phyloP scores from a whole-genome alignment of 106 monocot genomes.

The Vanilla planifolia region DNA sequence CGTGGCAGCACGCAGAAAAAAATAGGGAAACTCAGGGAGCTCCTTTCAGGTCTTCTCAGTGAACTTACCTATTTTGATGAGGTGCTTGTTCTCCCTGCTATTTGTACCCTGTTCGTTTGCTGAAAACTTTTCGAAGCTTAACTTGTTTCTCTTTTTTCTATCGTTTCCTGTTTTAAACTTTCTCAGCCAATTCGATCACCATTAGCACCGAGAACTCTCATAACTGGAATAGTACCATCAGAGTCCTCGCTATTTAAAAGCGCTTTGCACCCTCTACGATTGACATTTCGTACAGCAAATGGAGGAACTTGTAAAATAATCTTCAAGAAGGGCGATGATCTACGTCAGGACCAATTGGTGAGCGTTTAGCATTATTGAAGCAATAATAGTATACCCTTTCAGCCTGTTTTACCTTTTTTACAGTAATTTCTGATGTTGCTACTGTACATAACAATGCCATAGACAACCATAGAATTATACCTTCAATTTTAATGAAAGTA shows the following conservation, averaged over 20 bases:
- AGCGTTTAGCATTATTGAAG: neutral
- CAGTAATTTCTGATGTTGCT: too few species aligned
- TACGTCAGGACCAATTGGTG: constrained; percentile 98
- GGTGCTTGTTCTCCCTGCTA: constrained; percentile 30
- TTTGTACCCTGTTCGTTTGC: neutral
- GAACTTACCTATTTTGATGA: constrained; percentile 97
- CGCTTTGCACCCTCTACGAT: constrained; percentile 72
- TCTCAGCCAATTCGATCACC: constrained; percentile 93
- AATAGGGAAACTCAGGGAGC: constrained; percentile 87
- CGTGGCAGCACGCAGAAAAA: constrained; percentile 94
- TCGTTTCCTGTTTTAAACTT: neutral
- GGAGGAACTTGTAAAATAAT: constrained; percentile 86
- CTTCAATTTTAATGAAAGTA: too few species aligned
- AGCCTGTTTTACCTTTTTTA: too few species aligned
- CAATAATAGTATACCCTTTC: too few species aligned
- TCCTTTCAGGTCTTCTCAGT: constrained; percentile 83
- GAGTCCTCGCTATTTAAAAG: constrained; percentile 99
- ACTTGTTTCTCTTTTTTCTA: neutral
- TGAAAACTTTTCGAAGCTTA: neutral
- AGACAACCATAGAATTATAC: too few species aligned
- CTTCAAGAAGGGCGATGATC: constrained; percentile 97
- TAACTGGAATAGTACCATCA: constrained; percentile 79
- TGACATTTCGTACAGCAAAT: constrained; percentile 71
- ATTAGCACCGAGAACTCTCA: constrained; percentile 65
- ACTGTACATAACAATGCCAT: too few species aligned